A percentile compares a stretch with the other conserved stretches of the same genome.
phyloP scores from a whole-genome alignment of 1,284 basidiomycete species.

The Cryptococcus sp. region DNA sequence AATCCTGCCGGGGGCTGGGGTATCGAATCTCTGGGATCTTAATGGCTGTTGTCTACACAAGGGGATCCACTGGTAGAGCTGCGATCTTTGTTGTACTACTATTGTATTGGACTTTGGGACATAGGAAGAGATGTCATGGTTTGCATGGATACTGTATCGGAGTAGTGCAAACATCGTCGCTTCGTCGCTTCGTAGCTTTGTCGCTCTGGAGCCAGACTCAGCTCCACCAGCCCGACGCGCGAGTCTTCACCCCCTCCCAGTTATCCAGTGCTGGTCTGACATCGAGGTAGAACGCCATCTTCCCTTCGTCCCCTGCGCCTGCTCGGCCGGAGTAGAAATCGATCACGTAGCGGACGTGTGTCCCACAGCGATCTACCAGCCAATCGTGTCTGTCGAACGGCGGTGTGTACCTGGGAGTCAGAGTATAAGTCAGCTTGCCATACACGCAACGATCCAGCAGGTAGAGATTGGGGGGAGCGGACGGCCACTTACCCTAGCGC shows the following conservation, averaged over 20 bases:
- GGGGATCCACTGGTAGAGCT: neutral
- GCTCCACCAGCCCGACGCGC: constrained; percentile 40
- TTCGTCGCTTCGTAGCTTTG: no score
- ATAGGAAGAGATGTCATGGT: neutral
- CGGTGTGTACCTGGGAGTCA: constrained; percentile 69
- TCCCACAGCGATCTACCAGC: constrained; percentile 90
- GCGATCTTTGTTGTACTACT: constrained; percentile 1
- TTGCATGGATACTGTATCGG: no score
- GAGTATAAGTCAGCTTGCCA: neutral
- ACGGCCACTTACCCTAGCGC: constrained; percentile 73
- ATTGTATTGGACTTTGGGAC: neutral
- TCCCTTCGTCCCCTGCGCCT: constrained; percentile 29
- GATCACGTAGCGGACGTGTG: constrained; percentile 88
- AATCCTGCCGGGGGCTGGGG: constrained; percentile 8
- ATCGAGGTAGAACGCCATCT: constrained; percentile 82
- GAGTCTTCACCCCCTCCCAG: constrained; percentile 85
- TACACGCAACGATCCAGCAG: neutral
- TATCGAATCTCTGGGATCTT: constrained; percentile 13
- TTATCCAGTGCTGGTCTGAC: constrained; percentile 89
- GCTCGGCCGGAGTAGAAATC: constrained; percentile 95
- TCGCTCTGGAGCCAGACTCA: constrained; percentile 1
- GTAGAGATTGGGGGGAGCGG: neutral
- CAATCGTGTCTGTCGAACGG: constrained; percentile 99
- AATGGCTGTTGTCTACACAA: neutral
- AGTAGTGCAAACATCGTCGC: no score